Evolutionary conservation across 2,329 filamentous ascomycete genomes (phyloP).

Genomic region (Trichoderma oligosporum): DNA sequence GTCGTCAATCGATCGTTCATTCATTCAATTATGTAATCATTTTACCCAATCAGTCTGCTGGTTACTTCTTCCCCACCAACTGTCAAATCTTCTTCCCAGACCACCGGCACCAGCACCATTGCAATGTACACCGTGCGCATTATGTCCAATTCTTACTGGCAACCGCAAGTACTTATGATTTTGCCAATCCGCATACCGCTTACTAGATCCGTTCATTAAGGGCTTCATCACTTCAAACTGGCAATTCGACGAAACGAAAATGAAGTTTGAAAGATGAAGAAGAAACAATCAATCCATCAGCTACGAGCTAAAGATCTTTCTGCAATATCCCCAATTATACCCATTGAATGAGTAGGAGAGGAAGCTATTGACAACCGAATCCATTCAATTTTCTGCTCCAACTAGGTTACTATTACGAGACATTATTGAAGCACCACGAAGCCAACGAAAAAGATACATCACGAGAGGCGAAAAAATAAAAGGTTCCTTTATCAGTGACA

Average conservation of each 20-base stretch:
- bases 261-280: conserved; percentile 6
- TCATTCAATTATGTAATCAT: no score
- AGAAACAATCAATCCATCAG: background rate
- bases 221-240: no score
- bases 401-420: background rate
- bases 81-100: background rate
- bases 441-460: background rate
- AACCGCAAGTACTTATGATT: conserved; percentile 8
- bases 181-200: background rate
- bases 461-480: conserved; percentile 3
- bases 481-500: conserved; percentile 12
- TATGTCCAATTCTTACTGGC: background rate
- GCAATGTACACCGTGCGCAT: conserved; percentile 6
- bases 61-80: no score
- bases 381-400: no score
- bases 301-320: background rate
- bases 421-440: background rate
- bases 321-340: no score
- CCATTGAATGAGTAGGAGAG: no score
- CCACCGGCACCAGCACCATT: no score
- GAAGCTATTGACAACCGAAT: no score
- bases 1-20: no score
- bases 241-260: no score
- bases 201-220: conserved; percentile 11
- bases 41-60: no score